Percentiles rank a stretch among this genome's conserved stretches.
These are phyloP conservation scores for Talaromyces ruber DNA, from an alignment of 495 filamentous ascomycete species.

Conservation along the genomic window DNA sequence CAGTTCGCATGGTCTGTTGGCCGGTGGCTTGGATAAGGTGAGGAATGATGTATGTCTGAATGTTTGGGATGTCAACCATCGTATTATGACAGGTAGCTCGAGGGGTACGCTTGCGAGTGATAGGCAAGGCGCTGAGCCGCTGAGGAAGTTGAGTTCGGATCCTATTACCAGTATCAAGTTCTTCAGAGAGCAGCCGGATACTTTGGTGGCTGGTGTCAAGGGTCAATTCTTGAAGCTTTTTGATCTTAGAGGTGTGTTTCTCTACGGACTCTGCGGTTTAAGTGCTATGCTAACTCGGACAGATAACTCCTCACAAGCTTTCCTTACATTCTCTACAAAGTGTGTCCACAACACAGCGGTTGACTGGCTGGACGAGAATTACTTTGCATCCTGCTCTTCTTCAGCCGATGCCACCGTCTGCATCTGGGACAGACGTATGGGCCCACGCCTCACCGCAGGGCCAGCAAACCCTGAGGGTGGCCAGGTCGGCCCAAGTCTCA, in stretches of 20 bases:
- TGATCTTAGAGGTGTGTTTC: conserved; percentile 67
- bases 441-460: conserved; percentile 37
- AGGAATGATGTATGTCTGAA: conserved; percentile 90
- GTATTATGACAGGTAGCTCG: conserved; percentile 36
- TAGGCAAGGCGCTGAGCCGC: conserved; percentile 48
- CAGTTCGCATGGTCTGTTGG: conserved; percentile 67
- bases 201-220: conserved; percentile 73
- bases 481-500: conserved; percentile 48
- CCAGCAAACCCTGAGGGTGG: conserved; percentile 21
- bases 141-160: conserved; percentile 68
- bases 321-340: conserved; percentile 61
- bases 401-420: conserved; percentile 60
- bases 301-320: conserved; percentile 48
- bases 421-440: conserved; percentile 81
- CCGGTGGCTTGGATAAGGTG: conserved; percentile 82
- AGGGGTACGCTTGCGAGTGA: conserved; percentile 16
- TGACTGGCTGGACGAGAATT: conserved; percentile 84
- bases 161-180: conserved; percentile 87
- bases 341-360: conserved; percentile 89
- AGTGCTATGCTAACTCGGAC: neutral
- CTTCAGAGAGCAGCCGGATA: conserved; percentile 76
- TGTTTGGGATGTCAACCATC: conserved; percentile 81
- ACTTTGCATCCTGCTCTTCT: conserved; percentile 81
- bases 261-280: neutral
- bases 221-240: conserved; percentile 83